phyloP scores from a whole-genome alignment of 2,329 filamentous ascomycete genomes.

The Xylariales sp. region DNA sequence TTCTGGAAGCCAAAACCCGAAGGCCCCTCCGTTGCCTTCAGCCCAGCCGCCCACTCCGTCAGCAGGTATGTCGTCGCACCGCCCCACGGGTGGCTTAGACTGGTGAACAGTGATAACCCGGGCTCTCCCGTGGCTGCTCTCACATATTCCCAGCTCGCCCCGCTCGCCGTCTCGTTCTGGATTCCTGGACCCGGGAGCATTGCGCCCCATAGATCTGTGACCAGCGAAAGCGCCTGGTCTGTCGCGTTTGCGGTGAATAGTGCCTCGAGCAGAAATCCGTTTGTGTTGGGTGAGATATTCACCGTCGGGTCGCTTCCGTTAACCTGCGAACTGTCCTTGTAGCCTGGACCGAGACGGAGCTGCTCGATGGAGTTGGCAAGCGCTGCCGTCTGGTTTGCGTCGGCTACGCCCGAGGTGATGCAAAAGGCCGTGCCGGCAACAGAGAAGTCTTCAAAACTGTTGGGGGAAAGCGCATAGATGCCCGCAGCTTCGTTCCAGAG shows the following conservation, averaged over 20 bases:
- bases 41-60: constrained; percentile 27
- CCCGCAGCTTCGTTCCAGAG: constrained; percentile 15
- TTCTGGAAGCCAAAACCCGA: constrained; percentile 18
- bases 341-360: constrained; percentile 12
- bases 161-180: constrained; percentile 29
- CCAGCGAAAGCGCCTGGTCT: constrained; percentile 20
- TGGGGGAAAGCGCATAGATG: constrained; percentile 7
- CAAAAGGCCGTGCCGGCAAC: constrained; percentile 11
- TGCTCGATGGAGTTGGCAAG: constrained; percentile 8
- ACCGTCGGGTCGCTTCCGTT: constrained; percentile 9
- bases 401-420: constrained; percentile 14
- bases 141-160: constrained; percentile 42
- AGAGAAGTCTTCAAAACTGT: constrained; percentile 8
- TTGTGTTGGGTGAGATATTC: constrained; percentile 39
- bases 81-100: constrained; percentile 38
- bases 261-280: constrained; percentile 35
- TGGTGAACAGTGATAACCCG: constrained; percentile 36
- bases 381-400: constrained; percentile 1
- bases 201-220: constrained; percentile 32
- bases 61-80: constrained; percentile 39
- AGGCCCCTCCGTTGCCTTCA: constrained; percentile 12
- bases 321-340: constrained; percentile 11
- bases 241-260: constrained; percentile 23
- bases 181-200: constrained; percentile 37
- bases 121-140: constrained; percentile 29